Evolutionary conservation across 2,329 filamentous ascomycete species (phyloP).

Genomic region (Xylariaceae sp.): DNA sequence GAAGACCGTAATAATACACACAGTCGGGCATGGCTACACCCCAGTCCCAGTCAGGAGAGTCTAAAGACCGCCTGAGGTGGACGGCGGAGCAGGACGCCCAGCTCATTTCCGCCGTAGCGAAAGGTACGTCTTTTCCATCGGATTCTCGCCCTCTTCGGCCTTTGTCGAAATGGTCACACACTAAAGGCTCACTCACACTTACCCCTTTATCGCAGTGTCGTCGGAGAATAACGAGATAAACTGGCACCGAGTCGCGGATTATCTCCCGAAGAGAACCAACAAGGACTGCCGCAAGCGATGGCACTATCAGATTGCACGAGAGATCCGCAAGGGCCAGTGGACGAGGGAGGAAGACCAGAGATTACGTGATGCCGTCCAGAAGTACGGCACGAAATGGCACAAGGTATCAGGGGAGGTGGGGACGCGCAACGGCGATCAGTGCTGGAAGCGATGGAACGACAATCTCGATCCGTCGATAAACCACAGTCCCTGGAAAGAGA

Average conservation of each 20-base stretch:
- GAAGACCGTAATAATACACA: not conserved
- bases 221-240: not conserved
- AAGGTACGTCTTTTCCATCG: not conserved
- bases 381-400: constrained; percentile 19
- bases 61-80: not conserved
- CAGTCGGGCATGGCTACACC: not conserved
- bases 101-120: not conserved
- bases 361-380: constrained; percentile 12
- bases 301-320: not conserved
- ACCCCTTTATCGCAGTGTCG: not conserved
- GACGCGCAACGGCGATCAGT: constrained; percentile 22
- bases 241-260: not conserved
- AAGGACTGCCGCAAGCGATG: not conserved
- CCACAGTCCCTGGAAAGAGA: constrained; percentile 11
- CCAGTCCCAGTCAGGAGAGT: not conserved
- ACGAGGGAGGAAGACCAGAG: constrained; percentile 14
- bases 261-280: not conserved
- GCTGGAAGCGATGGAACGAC: constrained; percentile 23
- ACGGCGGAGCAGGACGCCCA: not conserved
- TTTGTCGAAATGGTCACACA: too few relatives aligned
- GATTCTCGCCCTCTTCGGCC: not conserved
- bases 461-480: constrained; percentile 15
- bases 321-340: constrained; percentile 12
- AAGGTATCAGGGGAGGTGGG: constrained; percentile 14
- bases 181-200: not conserved